phyloP scores from a whole-genome alignment of 176 grass and related monocot genomes.

The Oryza longistaminata region DNA sequence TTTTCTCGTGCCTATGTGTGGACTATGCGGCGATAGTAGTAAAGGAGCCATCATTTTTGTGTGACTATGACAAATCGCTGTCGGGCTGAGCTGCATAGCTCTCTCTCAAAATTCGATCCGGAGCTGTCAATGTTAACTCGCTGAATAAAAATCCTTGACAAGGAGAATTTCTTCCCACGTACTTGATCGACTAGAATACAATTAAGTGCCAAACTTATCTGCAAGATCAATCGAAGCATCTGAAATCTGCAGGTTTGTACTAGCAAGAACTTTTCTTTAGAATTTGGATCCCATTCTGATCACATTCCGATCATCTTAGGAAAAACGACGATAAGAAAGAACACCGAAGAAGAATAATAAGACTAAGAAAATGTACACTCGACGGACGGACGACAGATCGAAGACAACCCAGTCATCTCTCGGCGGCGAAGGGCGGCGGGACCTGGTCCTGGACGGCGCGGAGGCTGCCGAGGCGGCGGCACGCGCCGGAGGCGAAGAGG shows the following conservation, averaged over 20 bases:
- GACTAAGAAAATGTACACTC: neutral
- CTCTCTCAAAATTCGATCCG: neutral
- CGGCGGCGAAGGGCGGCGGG: neutral
- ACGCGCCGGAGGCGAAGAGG: constrained; percentile 48
- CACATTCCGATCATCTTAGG: constrained; percentile 1
- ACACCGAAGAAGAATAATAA: neutral
- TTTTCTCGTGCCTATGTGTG: neutral
- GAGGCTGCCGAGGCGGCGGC: constrained; percentile 34
- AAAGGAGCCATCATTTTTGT: neutral
- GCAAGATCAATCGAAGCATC: neutral
- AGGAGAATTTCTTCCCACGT: neutral
- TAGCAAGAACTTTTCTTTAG: neutral
- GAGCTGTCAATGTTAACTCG: neutral
- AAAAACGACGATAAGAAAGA: neutral
- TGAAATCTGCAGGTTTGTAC: neutral
- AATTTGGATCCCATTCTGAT: constrained; percentile 19
- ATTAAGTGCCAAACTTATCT: neutral
- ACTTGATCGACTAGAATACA: neutral
- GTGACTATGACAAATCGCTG: neutral
- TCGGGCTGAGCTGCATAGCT: neutral
- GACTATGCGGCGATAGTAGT: neutral
- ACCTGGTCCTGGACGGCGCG: constrained; percentile 5
- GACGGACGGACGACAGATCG: neutral
- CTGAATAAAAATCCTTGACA: neutral
- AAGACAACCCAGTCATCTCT: constrained; percentile 3